A percentile compares a stretch with the other conserved stretches of the same genome.
Conservation (phyloP, 1,284 basidiomycete species). For the Phellopilus nigrolimitatus region DNA sequence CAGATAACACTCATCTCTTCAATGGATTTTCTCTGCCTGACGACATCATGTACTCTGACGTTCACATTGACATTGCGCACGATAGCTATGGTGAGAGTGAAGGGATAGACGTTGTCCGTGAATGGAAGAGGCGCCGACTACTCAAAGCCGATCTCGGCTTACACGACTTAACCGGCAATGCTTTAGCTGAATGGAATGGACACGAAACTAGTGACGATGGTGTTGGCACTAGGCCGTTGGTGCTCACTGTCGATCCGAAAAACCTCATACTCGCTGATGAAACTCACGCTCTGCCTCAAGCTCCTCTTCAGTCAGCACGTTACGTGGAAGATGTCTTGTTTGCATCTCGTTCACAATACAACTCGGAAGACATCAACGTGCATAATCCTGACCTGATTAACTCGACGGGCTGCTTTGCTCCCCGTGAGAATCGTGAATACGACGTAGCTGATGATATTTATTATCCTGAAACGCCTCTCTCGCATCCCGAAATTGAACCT, state of each 20-base stretch:
- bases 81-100: not conserved
- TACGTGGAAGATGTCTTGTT: not conserved
- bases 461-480: too few species aligned
- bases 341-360: not conserved
- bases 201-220: not conserved
- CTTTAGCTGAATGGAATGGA: not conserved
- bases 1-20: not conserved
- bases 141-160: not conserved
- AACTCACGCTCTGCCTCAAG: not conserved
- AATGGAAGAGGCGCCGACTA: slow-evolving; percentile 11
- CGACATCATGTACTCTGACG: not conserved
- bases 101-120: not conserved
- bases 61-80: not conserved
- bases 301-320: not conserved
- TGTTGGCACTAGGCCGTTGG: not conserved
- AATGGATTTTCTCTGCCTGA: not conserved
- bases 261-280: slow-evolving; percentile 13
- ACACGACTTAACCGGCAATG: not conserved
- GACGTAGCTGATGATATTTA: too few species aligned
- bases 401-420: too few species aligned
- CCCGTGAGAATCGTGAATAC: too few species aligned
- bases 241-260: slow-evolving; percentile 11
- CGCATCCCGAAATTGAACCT: too few species aligned
- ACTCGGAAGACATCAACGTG: too few species aligned
- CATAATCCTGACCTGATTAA: too few species aligned